These are phyloP conservation scores for Staphylotrichum longicolle DNA, from an alignment of 495 filamentous ascomycete species.

Conservation along the genomic window DNA sequence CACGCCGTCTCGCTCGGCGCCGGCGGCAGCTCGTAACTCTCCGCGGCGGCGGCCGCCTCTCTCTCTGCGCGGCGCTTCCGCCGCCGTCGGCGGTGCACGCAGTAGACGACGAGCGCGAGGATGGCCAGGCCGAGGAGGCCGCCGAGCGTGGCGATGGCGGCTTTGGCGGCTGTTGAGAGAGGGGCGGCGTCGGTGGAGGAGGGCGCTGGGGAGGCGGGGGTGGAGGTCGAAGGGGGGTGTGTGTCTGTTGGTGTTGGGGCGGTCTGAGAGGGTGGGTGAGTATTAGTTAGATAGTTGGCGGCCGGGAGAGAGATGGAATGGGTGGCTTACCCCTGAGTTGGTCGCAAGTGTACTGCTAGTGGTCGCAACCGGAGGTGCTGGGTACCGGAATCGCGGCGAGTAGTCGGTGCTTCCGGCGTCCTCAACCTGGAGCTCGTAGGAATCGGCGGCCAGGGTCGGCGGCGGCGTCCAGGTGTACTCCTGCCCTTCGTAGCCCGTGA, in stretches of 20 bases:
- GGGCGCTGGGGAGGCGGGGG: not conserved
- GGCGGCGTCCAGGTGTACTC: constrained; percentile 21
- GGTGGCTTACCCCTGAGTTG: constrained; percentile 1
- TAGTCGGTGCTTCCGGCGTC: constrained; percentile 16
- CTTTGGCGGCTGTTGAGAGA: constrained; percentile 4
- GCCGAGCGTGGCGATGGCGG: constrained; percentile 4
- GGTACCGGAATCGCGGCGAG: constrained; percentile 16
- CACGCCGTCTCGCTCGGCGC: not conserved
- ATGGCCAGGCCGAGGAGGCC: constrained; percentile 1
- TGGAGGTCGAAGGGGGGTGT: not conserved
- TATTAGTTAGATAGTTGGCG: not conserved
- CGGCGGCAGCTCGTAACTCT: not conserved
- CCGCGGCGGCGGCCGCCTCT: not conserved
- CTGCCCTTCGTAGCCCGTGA: not conserved
- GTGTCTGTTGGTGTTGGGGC: not conserved
- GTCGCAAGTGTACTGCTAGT: not conserved
- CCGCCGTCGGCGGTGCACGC: not conserved
- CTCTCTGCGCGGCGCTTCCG: not conserved
- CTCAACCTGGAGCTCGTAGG: constrained; percentile 9
- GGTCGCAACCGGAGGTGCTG: not conserved
- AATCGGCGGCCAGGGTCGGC: not conserved
- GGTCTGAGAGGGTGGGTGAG: not conserved
- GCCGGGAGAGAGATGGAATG: not conserved
- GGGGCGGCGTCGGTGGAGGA: not conserved
- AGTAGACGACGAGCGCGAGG: not conserved